A percentile compares a stretch with the other conserved stretches of the same genome.
Evolutionary conservation across 1,284 basidiomycete species (phyloP).

Genomic region (Takashimella tepidaria): DNA sequence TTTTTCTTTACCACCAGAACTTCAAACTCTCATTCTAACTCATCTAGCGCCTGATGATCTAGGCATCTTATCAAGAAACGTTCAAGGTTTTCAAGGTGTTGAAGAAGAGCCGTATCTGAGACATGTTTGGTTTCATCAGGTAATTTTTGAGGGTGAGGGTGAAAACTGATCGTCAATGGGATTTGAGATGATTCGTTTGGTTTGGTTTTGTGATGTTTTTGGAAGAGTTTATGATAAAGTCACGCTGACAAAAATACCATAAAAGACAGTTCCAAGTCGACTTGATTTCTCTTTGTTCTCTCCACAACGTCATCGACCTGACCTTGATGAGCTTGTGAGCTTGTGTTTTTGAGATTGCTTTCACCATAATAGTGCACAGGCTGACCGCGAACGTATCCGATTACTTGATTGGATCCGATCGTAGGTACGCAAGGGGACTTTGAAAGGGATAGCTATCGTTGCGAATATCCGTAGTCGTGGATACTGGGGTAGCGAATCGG

Average conservation of each 20-base stretch:
- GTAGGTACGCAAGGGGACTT: constrained; percentile 15
- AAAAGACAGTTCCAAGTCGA: background rate
- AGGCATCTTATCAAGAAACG: constrained; percentile 18
- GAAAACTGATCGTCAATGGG: background rate
- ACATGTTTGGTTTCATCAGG: constrained; percentile 16
- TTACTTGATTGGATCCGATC: background rate
- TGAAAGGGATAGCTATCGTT: constrained; percentile 21
- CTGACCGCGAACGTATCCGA: background rate
- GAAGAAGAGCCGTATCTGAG: constrained; percentile 21
- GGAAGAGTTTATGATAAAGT: background rate
- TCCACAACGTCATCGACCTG: constrained; percentile 13
- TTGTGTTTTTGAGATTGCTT: no score
- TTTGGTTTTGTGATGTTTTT: background rate
- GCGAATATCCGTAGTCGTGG: constrained; percentile 10
- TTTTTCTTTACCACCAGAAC: constrained; percentile 19
- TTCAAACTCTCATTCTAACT: constrained; percentile 20
- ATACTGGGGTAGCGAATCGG: constrained; percentile 21
- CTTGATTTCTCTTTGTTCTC: constrained; percentile 15
- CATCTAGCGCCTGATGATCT: constrained; percentile 26
- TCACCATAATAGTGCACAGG: no score
- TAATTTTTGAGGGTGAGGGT: constrained; percentile 1
- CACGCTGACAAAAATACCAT: background rate
- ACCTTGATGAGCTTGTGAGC: constrained; percentile 21
- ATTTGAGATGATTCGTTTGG: background rate
- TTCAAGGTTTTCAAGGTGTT: constrained; percentile 15